Percentiles rank a stretch among this genome's conserved stretches.
These are phyloP conservation scores for Santalum album DNA, from an alignment of 164 flowering plant genomes.

Conservation along the genomic window DNA sequence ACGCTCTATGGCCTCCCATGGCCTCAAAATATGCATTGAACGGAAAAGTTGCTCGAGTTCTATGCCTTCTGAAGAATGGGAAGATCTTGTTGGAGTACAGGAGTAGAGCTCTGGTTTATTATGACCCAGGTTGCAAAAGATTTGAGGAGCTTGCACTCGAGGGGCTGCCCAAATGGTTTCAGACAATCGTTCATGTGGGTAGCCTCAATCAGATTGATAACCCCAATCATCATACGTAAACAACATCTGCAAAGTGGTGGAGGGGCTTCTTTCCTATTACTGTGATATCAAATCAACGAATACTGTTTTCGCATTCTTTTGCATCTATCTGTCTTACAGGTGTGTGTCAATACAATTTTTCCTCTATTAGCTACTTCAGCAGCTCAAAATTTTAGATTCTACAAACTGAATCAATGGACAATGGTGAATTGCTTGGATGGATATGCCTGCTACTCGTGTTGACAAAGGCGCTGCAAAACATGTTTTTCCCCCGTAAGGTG, in stretches of 20 bases:
- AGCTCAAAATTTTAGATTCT: too few species aligned
- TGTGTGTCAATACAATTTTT: neutral
- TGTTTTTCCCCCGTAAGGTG: slow-evolving; percentile 51
- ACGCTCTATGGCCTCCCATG: neutral
- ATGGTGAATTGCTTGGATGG: too few species aligned
- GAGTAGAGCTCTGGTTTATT: slow-evolving; percentile 18
- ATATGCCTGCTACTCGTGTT: neutral
- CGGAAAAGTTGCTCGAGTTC: neutral
- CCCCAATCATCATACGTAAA: neutral
- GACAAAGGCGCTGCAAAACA: slow-evolving; percentile 37
- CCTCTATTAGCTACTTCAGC: neutral
- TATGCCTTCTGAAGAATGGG: neutral
- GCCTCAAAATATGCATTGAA: neutral
- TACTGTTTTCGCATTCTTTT: neutral
- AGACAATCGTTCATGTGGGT: slow-evolving; percentile 19
- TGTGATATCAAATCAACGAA: neutral
- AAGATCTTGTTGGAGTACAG: slow-evolving; percentile 6
- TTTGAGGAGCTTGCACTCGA: slow-evolving; percentile 16
- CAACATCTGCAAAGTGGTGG: neutral
- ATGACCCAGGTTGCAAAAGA: slow-evolving; percentile 15
- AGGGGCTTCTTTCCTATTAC: too few species aligned
- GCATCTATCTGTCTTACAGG: neutral
- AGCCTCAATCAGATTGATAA: slow-evolving; percentile 17
- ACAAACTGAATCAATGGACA: too few species aligned
- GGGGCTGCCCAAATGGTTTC: slow-evolving; percentile 22